A percentile compares a stretch with the other conserved stretches of the same genome.
Evolutionary conservation across 2,329 filamentous ascomycete species (phyloP).

Genomic region (Diatrype stigma): DNA sequence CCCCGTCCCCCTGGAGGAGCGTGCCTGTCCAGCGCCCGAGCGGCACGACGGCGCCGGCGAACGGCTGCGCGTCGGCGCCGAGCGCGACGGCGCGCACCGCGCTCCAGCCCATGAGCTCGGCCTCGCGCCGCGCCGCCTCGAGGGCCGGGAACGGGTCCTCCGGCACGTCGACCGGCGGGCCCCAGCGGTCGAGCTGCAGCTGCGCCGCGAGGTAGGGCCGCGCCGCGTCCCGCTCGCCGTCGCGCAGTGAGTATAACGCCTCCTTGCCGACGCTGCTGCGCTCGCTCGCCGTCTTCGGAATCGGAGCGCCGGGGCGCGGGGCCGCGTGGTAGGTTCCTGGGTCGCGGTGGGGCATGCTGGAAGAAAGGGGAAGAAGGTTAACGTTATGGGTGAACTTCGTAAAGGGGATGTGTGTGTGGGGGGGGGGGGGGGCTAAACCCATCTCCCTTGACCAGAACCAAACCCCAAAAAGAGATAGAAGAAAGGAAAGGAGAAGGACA

Average conservation of each 20-base stretch:
- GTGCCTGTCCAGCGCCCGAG: too few relatives aligned
- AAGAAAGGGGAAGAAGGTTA: too few relatives aligned
- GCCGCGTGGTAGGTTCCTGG: not conserved
- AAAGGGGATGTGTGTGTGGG: not conserved
- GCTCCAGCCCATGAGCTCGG: not conserved
- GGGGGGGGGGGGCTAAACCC: too few relatives aligned
- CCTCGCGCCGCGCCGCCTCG: not conserved
- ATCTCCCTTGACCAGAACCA: too few relatives aligned
- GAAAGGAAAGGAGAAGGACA: too few relatives aligned
- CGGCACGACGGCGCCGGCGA: too few relatives aligned
- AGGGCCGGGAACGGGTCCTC: not conserved
- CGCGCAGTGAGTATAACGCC: not conserved
- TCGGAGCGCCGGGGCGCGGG: not conserved
- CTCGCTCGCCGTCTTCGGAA: too few relatives aligned
- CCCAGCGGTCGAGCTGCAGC: not conserved
- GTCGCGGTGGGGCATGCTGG: too few relatives aligned
- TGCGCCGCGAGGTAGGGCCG: not conserved
- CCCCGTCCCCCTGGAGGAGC: too few relatives aligned
- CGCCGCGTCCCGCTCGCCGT: not conserved
- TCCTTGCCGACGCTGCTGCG: not conserved
- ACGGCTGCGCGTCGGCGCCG: not conserved
- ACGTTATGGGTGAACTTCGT: not conserved
- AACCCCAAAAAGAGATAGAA: too few relatives aligned
- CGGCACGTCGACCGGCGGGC: not conserved
- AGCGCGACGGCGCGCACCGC: too few relatives aligned